Evolutionary conservation across 164 flowering plant genomes (phyloP), one percentile per base, ranked within the genome.

Genomic region (Malania oleifera): DNA sequence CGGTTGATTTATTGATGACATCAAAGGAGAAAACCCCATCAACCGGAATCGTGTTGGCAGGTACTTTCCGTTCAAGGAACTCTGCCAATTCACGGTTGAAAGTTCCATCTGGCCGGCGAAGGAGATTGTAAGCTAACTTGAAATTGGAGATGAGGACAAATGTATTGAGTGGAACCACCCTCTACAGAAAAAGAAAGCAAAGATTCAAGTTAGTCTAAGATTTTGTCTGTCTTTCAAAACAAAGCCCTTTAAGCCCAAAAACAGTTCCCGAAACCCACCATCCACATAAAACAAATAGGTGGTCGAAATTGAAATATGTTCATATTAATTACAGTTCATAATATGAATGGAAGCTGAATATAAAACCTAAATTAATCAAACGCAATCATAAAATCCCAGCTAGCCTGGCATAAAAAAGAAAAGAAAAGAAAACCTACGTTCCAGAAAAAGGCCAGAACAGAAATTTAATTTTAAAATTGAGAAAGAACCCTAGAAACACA

Each of bases 141-240:
- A 84, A 84, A 40, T 82, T 82, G 59, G 91, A 85, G 60, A 85
- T 85, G 44, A 85, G 82, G 37, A 85, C 77, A 86, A 86, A 85
- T 51, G 91, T 85, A 35, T 81, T 80, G 0, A 85, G 68, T 11
- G 91, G 91, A 59, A 84, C 86, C 24, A 82, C 84, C 15, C 73
- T 82, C 88, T 84, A 45, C 62, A 63, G 20, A 45, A 62, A 22
- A 55, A 40, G 45, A 12, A 54, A 47, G 39, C 44, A 54, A 56
- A 7, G n/a, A n/a, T n/a, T n/a, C n/a, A n/a, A n/a, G n/a, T n/a
- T n/a, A n/a, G n/a, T n/a, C n/a, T n/a, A n/a, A n/a, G n/a, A 55
- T 1, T 31, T 4, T 4, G 35, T 31, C 9, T 31, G 35, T 31
- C 35, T 31, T 31, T 31, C 35, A 31, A 31, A 4, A 31, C 9